A percentile compares a stretch with the other conserved stretches of the same genome.
phyloP scores from a whole-genome alignment of 164 flowering plant genomes.

The Annona squamosa region DNA sequence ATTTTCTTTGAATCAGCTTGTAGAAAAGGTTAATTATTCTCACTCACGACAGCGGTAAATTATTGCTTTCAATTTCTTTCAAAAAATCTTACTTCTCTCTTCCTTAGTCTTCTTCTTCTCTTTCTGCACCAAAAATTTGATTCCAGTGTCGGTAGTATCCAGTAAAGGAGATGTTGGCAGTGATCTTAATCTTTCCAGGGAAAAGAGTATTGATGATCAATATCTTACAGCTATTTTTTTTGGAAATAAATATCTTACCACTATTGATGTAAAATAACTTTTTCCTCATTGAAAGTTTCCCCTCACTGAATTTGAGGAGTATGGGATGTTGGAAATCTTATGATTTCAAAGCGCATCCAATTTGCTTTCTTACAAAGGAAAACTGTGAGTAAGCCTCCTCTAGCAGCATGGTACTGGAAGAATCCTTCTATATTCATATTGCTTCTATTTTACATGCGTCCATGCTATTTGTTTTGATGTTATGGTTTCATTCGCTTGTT shows the following conservation, averaged over 20 bases:
- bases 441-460: neutral
- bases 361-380: constrained; percentile 15
- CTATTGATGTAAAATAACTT: constrained; percentile 9
- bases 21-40: neutral
- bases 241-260: no score
- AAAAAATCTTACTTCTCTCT: neutral
- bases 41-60: constrained; percentile 26
- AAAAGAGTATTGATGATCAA: constrained; percentile 16
- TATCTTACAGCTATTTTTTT: no score
- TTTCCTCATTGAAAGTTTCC: neutral
- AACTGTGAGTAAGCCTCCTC: constrained; percentile 17
- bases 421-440: neutral
- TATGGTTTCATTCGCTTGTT: neutral
- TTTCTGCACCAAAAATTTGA: constrained; percentile 1
- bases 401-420: constrained; percentile 24
- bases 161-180: constrained; percentile 9
- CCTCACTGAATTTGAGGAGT: neutral
- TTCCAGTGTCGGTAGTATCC: neutral
- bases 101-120: neutral
- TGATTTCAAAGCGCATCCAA: neutral
- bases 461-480: neutral
- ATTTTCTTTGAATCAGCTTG: constrained; percentile 24
- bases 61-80: neutral
- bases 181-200: constrained; percentile 19
- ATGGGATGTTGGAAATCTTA: neutral